Percentiles rank a stretch among this genome's conserved stretches.
Conservation (phyloP, 306 rosid species). For the Castanopsis chinensis region DNA sequence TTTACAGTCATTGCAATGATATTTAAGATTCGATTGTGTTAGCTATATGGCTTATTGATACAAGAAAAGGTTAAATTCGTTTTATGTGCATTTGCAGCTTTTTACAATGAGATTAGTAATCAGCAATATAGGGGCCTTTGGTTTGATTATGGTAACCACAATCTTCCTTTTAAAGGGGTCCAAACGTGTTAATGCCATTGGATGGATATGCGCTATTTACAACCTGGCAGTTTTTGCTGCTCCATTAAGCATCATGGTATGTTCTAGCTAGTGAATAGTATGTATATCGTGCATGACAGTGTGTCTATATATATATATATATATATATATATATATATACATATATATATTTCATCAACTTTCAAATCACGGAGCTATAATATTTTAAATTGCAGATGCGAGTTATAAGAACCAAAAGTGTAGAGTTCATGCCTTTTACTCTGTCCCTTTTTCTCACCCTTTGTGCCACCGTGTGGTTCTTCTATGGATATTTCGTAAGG, state of each 20-base stretch:
- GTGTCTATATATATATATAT: no score
- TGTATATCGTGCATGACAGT: no score
- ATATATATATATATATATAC: no score
- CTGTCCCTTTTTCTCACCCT: conserved; percentile 57
- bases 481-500: conserved; percentile 56
- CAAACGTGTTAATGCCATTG: conserved; percentile 39
- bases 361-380: not conserved
- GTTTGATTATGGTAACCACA: conserved; percentile 31
- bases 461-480: conserved; percentile 63
- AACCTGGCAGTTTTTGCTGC: conserved; percentile 71
- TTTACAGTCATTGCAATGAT: no score
- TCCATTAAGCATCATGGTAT: conserved; percentile 72
- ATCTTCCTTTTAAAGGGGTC: conserved; percentile 27
- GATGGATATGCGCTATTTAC: conserved; percentile 57
- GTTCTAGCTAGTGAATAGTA: no score
- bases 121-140: conserved; percentile 32
- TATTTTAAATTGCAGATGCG: conserved; percentile 43
- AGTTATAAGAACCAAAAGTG: conserved; percentile 64
- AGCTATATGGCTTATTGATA: not conserved
- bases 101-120: conserved; percentile 37
- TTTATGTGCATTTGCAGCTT: conserved; percentile 25
- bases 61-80: not conserved
- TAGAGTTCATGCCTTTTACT: conserved; percentile 67
- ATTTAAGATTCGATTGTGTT: no score
- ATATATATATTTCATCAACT: no score